Base-by-base conservation (phyloP, 768 basidiomycete species). In the Rubroboletus pulcherrimus region DNA sequence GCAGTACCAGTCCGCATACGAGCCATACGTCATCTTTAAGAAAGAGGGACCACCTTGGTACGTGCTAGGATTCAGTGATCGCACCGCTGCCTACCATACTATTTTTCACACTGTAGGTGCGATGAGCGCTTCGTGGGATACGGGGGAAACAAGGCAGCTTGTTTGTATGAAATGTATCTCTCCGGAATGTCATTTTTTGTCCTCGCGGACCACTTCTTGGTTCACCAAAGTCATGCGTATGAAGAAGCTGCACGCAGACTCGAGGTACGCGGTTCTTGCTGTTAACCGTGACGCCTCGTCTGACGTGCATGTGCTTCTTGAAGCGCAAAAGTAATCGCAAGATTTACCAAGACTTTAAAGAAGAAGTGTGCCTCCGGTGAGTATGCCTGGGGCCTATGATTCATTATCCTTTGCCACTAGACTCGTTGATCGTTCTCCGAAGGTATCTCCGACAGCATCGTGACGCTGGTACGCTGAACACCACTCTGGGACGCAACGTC, bases 61-160 rank as follows among this genome's bases (percentile, higher is more conserved):
- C 37, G 77, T 63, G 12, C 31, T 29, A 21, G 21, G 35, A 57
- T 38, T 43, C 51, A 44, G 50, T 8, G 14, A 41, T 30, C n/a
- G 29, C 19, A 30, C 2, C 31, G 17, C 9, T 30, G 17, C n/a
- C n/a, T 37, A 21, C 37, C 40, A 35, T 31, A 9, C 21, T 33
- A 6, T 15, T 21, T n/a, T 11, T 49, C 21, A 41, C 56, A 29
- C n/a, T 7, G 7, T 35, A 92, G 91, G 91, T 94, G 92, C 64
- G 91, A 94, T 63, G 91, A 93, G 67, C 82, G 91, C 34, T 95
- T 95, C 65, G 79, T 93, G 44, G 93, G 93, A 2, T 94, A 94
- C 68, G 93, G 93, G 5, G 91, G 85, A 2, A 95, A 95, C 76
- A 95, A 95, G 70, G 93, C 93, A 2, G 92, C 93, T 10, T 94